These are phyloP conservation scores for Xylaria polymorpha DNA, from an alignment of 2,329 filamentous ascomycete species.

Conservation along the genomic window DNA sequence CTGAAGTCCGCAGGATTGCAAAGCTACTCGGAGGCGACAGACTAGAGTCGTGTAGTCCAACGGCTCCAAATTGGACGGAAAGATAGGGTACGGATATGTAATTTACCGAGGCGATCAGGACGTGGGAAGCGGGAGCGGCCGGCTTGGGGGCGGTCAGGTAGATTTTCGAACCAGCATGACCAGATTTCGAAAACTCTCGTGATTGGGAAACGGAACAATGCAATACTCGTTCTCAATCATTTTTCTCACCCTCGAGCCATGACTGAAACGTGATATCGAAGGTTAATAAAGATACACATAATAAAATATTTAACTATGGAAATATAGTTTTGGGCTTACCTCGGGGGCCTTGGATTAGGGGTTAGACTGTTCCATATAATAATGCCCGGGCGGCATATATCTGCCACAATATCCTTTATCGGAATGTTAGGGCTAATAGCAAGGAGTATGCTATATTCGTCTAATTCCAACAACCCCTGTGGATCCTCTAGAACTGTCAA, in stretches of 20 bases:
- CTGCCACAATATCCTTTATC: conserved; percentile 41
- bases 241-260: conserved; percentile 25
- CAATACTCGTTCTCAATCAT: conserved; percentile 38
- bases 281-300: conserved; percentile 27
- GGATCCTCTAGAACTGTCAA: conserved; percentile 43
- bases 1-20: conserved; percentile 2
- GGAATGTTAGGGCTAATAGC: conserved; percentile 38
- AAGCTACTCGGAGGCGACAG: conserved; percentile 2
- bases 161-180: conserved; percentile 31
- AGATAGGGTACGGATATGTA: conserved; percentile 17
- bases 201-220: conserved; percentile 26
- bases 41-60: conserved; percentile 11
- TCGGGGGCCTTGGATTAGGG: conserved; percentile 2
- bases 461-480: conserved; percentile 39
- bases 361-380: conserved; percentile 32
- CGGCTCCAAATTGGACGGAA: conserved; percentile 20
- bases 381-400: conserved; percentile 42
- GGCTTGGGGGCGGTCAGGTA: conserved; percentile 20
- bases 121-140: conserved; percentile 13
- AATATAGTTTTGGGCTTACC: conserved; percentile 27
- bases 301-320: conserved; percentile 15
- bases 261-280: conserved; percentile 20
- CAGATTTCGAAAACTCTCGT: conserved; percentile 33
- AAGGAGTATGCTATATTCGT: conserved; percentile 42
- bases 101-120: conserved; percentile 9